Percentiles rank a stretch among this genome's conserved stretches.
These are phyloP conservation scores for Saccharomyces eubayanus DNA, from an alignment of 805 yeast genomes.

Conservation along the genomic window DNA sequence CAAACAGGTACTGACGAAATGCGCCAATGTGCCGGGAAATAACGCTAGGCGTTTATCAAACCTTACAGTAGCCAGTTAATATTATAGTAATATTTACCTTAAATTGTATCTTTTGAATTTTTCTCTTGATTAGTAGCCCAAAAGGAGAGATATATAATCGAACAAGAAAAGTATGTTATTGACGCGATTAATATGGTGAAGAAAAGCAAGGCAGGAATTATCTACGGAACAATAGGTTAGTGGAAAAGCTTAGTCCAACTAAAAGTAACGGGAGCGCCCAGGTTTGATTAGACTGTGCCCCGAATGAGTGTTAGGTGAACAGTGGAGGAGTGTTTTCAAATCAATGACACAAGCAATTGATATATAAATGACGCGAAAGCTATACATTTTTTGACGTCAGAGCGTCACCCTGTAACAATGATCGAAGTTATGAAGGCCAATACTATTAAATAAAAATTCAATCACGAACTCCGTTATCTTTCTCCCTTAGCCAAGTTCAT, in stretches of 20 bases:
- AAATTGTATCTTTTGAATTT: neutral
- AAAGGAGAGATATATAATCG: neutral
- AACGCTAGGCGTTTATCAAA: neutral
- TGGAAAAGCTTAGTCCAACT: neutral
- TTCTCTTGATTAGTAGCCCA: neutral
- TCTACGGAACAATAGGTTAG: neutral
- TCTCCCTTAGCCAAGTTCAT: neutral
- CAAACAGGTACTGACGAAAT: neutral
- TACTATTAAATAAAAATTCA: neutral
- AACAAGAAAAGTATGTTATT: neutral
- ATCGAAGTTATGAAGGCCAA: neutral
- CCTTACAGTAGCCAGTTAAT: neutral
- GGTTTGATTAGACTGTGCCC: neutral
- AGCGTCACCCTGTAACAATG: neutral
- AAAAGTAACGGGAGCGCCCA: neutral
- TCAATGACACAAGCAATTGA: neutral
- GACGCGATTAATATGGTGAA: neutral
- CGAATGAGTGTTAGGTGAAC: too few species aligned
- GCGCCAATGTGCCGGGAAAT: neutral
- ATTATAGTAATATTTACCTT: neutral
- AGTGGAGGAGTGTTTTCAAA: too few species aligned
- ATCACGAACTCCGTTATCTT: neutral
- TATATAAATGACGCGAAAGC: neutral
- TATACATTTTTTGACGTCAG: neutral
- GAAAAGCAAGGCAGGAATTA: neutral